phyloP scores from a whole-genome alignment of 306 rosid genomes.

The Acacia acuminata region DNA sequence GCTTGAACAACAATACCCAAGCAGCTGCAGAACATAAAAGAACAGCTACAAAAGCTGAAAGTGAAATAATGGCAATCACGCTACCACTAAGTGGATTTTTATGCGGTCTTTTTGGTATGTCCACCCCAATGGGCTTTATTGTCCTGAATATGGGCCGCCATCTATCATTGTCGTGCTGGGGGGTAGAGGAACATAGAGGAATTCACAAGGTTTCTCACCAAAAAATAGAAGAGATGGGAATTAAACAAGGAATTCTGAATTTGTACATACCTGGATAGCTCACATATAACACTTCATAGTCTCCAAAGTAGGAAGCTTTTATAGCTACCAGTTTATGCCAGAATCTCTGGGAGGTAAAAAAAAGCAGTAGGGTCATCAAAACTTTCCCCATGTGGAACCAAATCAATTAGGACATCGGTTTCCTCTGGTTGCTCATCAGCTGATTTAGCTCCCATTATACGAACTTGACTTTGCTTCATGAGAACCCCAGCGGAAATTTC shows the following conservation, averaged over 20 bases:
- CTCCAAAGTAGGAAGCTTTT: conserved; percentile 76
- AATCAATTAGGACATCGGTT: conserved; percentile 69
- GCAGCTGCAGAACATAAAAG: conserved; percentile 66
- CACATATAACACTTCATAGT: conserved; percentile 85
- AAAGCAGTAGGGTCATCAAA: conserved; percentile 90
- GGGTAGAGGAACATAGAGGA: conserved; percentile 56
- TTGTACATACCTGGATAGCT: conserved; percentile 76
- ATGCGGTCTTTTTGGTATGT: conserved; percentile 58
- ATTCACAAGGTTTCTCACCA: conserved; percentile 22
- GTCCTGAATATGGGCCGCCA: conserved; percentile 75
- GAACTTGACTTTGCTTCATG: conserved; percentile 90
- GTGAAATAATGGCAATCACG: conserved; percentile 65
- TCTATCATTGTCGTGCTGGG: conserved; percentile 55
- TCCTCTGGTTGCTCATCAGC: conserved; percentile 74
- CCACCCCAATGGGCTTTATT: conserved; percentile 88
- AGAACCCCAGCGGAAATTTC: conserved; percentile 78
- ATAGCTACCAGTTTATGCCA: conserved; percentile 82
- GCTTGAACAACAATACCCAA: conserved; percentile 58
- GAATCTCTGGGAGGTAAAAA: conserved; percentile 71
- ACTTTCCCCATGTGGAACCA: conserved; percentile 79
- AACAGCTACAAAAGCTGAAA: conserved; percentile 67
- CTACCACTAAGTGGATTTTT: conserved; percentile 62
- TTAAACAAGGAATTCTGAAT: conserved; percentile 25
- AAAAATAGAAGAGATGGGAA: conserved; percentile 5
- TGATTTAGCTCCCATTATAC: conserved; percentile 88